Conservation (phyloP, 768 basidiomycete species). For the Termitomyces sp. region DNA sequence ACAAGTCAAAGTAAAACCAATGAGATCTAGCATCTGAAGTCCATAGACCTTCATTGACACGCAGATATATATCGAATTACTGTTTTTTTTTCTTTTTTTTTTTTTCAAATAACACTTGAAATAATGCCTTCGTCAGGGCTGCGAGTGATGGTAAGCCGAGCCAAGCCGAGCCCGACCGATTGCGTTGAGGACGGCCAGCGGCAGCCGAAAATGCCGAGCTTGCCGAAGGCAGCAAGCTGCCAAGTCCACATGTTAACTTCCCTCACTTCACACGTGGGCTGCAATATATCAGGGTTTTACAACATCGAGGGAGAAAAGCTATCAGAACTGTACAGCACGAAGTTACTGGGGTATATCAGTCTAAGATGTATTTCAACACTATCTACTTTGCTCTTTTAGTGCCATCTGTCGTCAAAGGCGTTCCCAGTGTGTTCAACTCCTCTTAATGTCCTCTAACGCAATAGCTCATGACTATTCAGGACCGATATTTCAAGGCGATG, state of each 20-base stretch:
- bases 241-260: not conserved
- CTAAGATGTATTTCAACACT: not conserved
- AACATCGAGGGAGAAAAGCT: not conserved
- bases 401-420: not conserved
- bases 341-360: not conserved
- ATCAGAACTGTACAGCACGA: not conserved
- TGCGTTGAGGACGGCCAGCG: no score
- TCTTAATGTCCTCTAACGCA: no score
- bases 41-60: not conserved
- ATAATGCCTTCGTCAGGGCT: no score
- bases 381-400: not conserved
- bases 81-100: not conserved
- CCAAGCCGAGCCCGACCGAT: no score
- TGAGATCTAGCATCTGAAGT: not conserved
- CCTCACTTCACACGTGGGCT: not conserved
- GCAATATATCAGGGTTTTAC: not conserved
- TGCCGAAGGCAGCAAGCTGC: no score
- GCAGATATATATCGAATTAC: not conserved
- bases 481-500: not conserved
- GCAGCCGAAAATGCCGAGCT: no score
- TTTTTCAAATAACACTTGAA: no score
- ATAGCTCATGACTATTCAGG: not conserved
- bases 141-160: no score
- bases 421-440: slow-evolving; percentile 4
- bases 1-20: not conserved